phyloP scores from a whole-genome alignment of 1,284 basidiomycete genomes.

The Spongispora temasekensis region DNA sequence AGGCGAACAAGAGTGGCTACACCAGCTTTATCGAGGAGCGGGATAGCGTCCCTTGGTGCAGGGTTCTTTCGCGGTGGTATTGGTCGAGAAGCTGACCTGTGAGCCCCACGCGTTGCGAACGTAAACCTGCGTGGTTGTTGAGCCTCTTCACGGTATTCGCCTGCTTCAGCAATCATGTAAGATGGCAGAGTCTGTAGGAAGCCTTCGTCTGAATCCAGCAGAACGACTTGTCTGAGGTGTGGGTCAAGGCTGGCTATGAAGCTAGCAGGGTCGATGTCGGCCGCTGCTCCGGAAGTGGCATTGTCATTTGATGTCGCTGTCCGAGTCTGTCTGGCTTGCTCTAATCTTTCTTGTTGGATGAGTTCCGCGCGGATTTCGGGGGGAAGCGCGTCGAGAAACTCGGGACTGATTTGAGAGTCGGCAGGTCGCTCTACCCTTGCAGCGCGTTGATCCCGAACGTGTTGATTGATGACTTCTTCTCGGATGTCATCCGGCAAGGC shows the following conservation, averaged over 20 bases:
- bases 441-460: conserved; percentile 88
- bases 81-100: conserved; percentile 35
- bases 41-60: conserved; percentile 83
- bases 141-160: conserved; percentile 58
- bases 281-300: conserved; percentile 47
- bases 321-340: conserved; percentile 65
- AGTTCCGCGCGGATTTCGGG: conserved; percentile 97
- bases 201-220: conserved; percentile 84
- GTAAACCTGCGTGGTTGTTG: conserved; percentile 41
- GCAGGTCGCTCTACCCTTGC: conserved; percentile 70
- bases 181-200: conserved; percentile 81
- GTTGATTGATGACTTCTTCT: conserved; percentile 97
- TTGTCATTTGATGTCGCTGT: conserved; percentile 44
- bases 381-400: conserved; percentile 96
- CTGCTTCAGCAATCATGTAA: conserved; percentile 83
- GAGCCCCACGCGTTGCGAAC: conserved; percentile 39
- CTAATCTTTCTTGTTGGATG: conserved; percentile 89
- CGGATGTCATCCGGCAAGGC: conserved; percentile 98
- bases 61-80: conserved; percentile 50
- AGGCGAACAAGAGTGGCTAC: conserved; percentile 90
- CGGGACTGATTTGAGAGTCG: conserved; percentile 88
- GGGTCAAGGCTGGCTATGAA: conserved; percentile 90
- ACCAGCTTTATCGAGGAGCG: conserved; percentile 90
- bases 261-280: conserved; percentile 82
- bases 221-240: conserved; percentile 80